Evolutionary conservation across 1,139 yeast genomes (phyloP), one percentile per base, ranked within the genome.

Genomic region (Candida freyschussii): DNA sequence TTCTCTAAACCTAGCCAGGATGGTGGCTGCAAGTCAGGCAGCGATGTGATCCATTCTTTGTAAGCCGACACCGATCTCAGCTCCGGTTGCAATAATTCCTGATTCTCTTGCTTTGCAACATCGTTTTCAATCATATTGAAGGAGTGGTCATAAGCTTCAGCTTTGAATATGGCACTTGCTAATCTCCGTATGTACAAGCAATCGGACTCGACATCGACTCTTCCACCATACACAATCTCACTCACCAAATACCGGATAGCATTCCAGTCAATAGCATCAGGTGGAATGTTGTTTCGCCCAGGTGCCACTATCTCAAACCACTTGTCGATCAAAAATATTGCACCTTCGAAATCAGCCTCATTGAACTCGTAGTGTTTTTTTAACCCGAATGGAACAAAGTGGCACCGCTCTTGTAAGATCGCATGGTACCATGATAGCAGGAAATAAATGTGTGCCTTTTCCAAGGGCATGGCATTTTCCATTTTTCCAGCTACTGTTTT

Each of bases 381-480:
- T 58, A 84, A 82, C 1, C 93, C 84, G 6, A 71, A 52, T 0
- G 91, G 87, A 2, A 67, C 67, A 44, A 67, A 80, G 27, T 80
- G 65, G 27, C 72, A 56, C 34, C 85, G 59, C 40, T 79, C 86
- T 27, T 67, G 66, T 4, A 85, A 48, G 2, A 79, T 48, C 1
- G 82, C 67, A 53, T 85, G 94, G 42, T 69, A 69, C 95, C 95
- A 85, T 0, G 75, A 63, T 10, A 82, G 50, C 17, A 81, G 53
- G 48, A 80, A 73, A 39, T 62, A 66, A 3, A 81, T 48, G 32
- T 74, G 70, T 10, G 57, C 57, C 27, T 67, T 59, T 40, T 75
- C 78, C 3, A 61, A 55, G 0, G 79, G 75, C 2, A 44, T 37
- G 1, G 48, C 33, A 1, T 57, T 34, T 6, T 45, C 34, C 9